phyloP scores from a whole-genome alignment of 2,329 filamentous ascomycete species.

The Biscogniauxia marginata region DNA sequence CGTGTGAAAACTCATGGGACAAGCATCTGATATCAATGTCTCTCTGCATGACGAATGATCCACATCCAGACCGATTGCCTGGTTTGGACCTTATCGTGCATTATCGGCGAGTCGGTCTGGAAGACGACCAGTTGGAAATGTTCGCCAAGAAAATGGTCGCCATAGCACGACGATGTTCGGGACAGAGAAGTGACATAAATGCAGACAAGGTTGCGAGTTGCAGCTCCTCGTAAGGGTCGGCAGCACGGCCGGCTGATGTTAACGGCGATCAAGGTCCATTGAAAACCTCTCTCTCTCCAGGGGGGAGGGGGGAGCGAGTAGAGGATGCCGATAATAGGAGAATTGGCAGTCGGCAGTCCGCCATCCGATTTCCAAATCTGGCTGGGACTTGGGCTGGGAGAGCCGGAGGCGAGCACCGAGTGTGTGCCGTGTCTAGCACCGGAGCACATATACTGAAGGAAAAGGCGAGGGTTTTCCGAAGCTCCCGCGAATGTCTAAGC shows the following conservation, averaged over 20 bases:
- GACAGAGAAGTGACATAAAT: slow-evolving; percentile 29
- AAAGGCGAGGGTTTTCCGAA: not conserved
- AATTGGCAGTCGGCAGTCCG: not conserved
- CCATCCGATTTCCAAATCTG: not conserved
- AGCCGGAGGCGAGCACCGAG: not conserved
- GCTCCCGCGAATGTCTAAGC: too few species aligned
- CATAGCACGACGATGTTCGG: slow-evolving; percentile 26
- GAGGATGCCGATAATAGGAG: not conserved
- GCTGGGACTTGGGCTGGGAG: not conserved
- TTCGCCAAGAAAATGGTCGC: slow-evolving; percentile 23
- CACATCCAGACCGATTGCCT: slow-evolving; percentile 28
- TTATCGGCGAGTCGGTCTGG: slow-evolving; percentile 26
- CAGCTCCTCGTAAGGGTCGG: slow-evolving; percentile 17
- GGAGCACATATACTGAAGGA: not conserved
- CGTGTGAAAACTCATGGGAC: slow-evolving; percentile 20
- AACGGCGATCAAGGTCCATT: slow-evolving; percentile 13
- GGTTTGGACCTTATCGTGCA: slow-evolving; percentile 23
- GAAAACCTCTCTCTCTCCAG: slow-evolving; percentile 10
- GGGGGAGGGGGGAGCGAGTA: too few species aligned
- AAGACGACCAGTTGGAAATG: slow-evolving; percentile 13
- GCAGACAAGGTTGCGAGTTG: slow-evolving; percentile 20
- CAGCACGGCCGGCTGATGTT: slow-evolving; percentile 21
- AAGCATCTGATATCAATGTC: slow-evolving; percentile 21
- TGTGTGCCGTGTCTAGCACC: not conserved
- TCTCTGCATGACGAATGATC: slow-evolving; percentile 26